Conservation (phyloP, 345 rosid species). For the Corymbia maculata region DNA sequence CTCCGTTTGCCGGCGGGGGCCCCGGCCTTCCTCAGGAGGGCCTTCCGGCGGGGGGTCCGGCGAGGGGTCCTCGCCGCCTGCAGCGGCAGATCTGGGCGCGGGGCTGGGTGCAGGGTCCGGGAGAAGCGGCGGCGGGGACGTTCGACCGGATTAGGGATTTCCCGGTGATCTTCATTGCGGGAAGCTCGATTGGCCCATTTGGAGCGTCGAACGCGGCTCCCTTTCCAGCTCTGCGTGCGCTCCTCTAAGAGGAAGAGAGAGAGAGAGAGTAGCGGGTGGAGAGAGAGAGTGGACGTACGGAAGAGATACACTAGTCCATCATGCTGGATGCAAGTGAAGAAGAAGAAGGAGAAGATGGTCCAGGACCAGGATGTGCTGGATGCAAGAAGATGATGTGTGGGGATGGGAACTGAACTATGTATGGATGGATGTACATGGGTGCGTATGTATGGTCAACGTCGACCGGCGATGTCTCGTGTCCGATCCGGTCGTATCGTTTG, state of each 20-base stretch:
- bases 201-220: not conserved
- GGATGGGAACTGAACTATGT: not conserved
- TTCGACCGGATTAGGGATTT: conserved; percentile 36
- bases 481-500: not conserved
- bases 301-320: not conserved
- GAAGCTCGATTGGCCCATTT: conserved; percentile 5
- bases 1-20: conserved; percentile 39
- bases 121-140: conserved; percentile 8
- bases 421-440: not conserved
- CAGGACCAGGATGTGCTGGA: not conserved
- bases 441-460: not conserved
- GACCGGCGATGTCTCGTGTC: not conserved
- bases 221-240: not conserved
- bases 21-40: conserved; percentile 37
- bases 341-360: not conserved
- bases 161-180: conserved; percentile 65
- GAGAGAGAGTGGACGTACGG: not conserved
- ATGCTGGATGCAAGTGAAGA: not conserved
- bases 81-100: conserved; percentile 44
- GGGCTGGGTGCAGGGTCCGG: conserved; percentile 9
- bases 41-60: conserved; percentile 33
- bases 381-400: not conserved
- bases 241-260: not conserved
- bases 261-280: not conserved
- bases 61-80: not conserved